Conservation (phyloP, 2,329 filamentous ascomycete genomes). For the Aspergillus clavatus region DNA sequence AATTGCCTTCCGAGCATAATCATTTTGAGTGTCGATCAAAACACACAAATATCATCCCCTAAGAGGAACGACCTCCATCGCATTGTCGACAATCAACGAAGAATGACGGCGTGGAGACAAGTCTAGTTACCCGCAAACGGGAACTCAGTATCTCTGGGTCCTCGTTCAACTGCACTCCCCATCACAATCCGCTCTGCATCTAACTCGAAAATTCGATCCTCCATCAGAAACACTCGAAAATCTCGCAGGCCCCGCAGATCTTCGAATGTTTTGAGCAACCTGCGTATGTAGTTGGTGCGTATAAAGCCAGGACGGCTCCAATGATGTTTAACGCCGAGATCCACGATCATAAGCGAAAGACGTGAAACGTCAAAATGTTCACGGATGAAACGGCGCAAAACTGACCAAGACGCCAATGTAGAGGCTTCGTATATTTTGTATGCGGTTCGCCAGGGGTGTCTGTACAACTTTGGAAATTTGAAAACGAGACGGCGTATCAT, state of each 20-base stretch:
- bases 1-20: background rate
- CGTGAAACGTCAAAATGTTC: slow-evolving; percentile 21
- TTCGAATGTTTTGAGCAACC: slow-evolving; percentile 15
- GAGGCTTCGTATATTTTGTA: slow-evolving; percentile 7
- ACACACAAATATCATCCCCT: background rate
- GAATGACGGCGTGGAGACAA: too few relatives aligned
- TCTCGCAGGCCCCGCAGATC: slow-evolving; percentile 16
- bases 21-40: too few relatives aligned
- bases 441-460: slow-evolving; percentile 3
- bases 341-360: slow-evolving; percentile 19
- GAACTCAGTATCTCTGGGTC: slow-evolving; percentile 1
- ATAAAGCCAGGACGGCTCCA: background rate
- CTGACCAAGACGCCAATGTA: slow-evolving; percentile 17
- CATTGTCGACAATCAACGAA: too few relatives aligned
- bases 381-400: slow-evolving; percentile 25
- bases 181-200: slow-evolving; percentile 14
- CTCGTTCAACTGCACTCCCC: slow-evolving; percentile 3
- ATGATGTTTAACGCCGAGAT: slow-evolving; percentile 10
- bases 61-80: too few relatives aligned
- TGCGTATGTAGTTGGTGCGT: slow-evolving; percentile 16
- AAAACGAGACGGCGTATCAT: slow-evolving; percentile 19
- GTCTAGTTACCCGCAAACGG: background rate
- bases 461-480: slow-evolving; percentile 15
- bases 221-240: slow-evolving; percentile 17
- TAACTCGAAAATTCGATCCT: slow-evolving; percentile 17